A percentile compares a stretch with the other conserved stretches of the same genome.
These are phyloP conservation scores for Trichoderma arundinaceum DNA, from an alignment of 2,329 filamentous ascomycete genomes.

Conservation along the genomic window DNA sequence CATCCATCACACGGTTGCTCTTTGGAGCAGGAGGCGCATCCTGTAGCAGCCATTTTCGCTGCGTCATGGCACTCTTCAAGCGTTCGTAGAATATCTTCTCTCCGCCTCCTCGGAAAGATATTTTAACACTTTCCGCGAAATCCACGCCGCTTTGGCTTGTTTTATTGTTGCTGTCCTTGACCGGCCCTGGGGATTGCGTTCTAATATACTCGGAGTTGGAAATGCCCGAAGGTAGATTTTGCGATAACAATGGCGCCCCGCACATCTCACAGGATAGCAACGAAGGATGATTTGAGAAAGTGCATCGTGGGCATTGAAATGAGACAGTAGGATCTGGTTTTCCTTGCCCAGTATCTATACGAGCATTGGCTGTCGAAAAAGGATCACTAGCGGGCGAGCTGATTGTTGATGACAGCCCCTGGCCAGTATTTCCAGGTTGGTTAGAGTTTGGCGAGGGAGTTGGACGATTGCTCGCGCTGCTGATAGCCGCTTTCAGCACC, in stretches of 20 bases:
- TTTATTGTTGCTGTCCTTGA: conserved; percentile 51
- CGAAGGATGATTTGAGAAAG: conserved; percentile 91
- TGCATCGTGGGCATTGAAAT: conserved; percentile 83
- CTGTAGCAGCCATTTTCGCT: conserved; percentile 93
- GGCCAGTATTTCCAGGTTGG: not conserved
- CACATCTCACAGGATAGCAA: conserved; percentile 89
- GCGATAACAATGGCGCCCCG: conserved; percentile 72
- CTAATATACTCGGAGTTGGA: conserved; percentile 51
- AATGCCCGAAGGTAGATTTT: conserved; percentile 46
- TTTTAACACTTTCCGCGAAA: conserved; percentile 77
- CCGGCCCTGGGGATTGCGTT: conserved; percentile 79
- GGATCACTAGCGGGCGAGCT: not conserved
- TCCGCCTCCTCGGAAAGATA: conserved; percentile 89
- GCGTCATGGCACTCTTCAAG: conserved; percentile 83
- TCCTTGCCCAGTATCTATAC: not conserved
- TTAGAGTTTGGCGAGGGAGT: conserved; percentile 29
- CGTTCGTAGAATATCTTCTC: conserved; percentile 90
- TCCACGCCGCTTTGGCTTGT: conserved; percentile 52
- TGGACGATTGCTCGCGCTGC: conserved; percentile 67
- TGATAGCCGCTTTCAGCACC: conserved; percentile 85
- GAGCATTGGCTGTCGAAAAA: not conserved
- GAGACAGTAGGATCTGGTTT: conserved; percentile 42
- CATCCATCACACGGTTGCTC: conserved; percentile 50
- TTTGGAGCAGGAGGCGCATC: conserved; percentile 86
- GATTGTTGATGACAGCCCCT: not conserved